Conservation (phyloP, 495 filamentous ascomycete genomes). For the Trichoderma asperelloides region DNA sequence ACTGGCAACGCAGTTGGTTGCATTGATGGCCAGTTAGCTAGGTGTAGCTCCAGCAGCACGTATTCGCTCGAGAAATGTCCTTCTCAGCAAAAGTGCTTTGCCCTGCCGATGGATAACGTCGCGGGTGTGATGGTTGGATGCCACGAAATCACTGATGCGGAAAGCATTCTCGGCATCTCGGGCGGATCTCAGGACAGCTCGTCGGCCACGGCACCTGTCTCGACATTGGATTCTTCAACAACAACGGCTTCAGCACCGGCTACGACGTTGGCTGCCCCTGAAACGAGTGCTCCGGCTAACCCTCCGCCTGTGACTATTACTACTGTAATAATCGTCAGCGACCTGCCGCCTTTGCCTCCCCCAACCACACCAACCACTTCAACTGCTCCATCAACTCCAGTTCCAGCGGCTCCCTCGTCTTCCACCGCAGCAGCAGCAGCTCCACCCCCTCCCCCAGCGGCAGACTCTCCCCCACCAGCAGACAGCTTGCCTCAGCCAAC, state of each 20-base stretch:
- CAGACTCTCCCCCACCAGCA: neutral
- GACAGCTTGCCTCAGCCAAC: neutral
- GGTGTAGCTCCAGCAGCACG: neutral
- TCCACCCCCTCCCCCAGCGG: neutral
- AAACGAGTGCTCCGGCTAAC: neutral
- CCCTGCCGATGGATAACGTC: neutral
- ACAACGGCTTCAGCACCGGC: neutral
- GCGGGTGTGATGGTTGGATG: conserved; percentile 1
- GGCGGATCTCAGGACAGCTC: neutral
- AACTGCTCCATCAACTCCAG: neutral
- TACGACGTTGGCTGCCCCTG: neutral
- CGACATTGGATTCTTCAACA: no score
- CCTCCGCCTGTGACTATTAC: neutral
- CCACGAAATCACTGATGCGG: neutral
- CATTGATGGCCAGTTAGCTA: neutral
- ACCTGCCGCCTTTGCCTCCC: neutral
- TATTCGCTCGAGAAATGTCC: neutral
- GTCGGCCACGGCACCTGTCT: neutral
- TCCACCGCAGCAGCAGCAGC: neutral
- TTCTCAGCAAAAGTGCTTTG: neutral
- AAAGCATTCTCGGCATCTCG: neutral
- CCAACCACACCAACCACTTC: neutral
- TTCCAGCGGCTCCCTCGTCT: neutral
- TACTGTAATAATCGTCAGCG: neutral
- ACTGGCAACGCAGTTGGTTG: neutral